These are phyloP conservation scores for Colletotrichum siamense DNA, from an alignment of 2,329 filamentous ascomycete species.

Conservation along the genomic window DNA sequence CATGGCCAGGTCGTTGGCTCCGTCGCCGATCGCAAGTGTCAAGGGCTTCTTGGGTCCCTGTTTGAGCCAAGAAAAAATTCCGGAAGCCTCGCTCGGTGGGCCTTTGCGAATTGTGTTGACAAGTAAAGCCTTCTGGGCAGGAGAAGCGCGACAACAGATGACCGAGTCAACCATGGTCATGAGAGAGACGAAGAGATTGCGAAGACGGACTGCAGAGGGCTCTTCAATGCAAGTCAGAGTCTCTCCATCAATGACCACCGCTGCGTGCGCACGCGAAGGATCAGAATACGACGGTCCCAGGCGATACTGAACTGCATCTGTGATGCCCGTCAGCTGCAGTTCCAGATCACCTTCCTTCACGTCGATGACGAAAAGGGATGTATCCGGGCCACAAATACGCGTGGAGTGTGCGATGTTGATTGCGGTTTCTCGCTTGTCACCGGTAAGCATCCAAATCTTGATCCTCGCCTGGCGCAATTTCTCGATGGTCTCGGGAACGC, in stretches of 20 bases:
- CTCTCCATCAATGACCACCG: slow-evolving; percentile 85
- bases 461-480: slow-evolving; percentile 83
- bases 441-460: slow-evolving; percentile 92
- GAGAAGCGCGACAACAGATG: slow-evolving; percentile 90
- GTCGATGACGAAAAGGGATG: slow-evolving; percentile 80
- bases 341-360: slow-evolving; percentile 66
- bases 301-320: slow-evolving; percentile 66
- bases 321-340: slow-evolving; percentile 67
- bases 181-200: slow-evolving; percentile 75
- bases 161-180: slow-evolving; percentile 84
- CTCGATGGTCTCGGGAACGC: slow-evolving; percentile 88
- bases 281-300: slow-evolving; percentile 37
- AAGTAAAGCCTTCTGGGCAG: slow-evolving; percentile 85
- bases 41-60: slow-evolving; percentile 53
- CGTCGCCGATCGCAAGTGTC: slow-evolving; percentile 90
- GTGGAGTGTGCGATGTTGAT: slow-evolving; percentile 86
- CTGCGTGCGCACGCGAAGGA: slow-evolving; percentile 60
- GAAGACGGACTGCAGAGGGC: slow-evolving; percentile 43
- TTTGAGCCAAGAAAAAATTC: slow-evolving; percentile 40
- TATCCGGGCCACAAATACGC: slow-evolving; percentile 73
- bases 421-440: slow-evolving; percentile 87
- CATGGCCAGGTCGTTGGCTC: slow-evolving; percentile 95
- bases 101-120: slow-evolving; percentile 80
- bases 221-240: slow-evolving; percentile 76
- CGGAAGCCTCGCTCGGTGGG: slow-evolving; percentile 59